phyloP scores from a whole-genome alignment of 2,329 filamentous ascomycete genomes.

The Exserohilum turcica region DNA sequence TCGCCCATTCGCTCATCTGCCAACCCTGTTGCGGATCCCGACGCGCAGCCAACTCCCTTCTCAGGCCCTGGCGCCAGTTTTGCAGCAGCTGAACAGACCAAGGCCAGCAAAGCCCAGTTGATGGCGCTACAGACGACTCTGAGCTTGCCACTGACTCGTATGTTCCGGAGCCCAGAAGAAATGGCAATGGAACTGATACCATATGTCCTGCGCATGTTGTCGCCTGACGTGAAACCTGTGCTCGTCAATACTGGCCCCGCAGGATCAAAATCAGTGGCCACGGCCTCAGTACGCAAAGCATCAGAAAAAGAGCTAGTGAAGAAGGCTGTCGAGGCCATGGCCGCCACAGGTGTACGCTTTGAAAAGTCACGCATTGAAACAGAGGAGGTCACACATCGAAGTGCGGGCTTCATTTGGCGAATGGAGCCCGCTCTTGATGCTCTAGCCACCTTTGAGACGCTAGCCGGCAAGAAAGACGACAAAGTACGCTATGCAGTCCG shows the following conservation, averaged over 20 bases:
- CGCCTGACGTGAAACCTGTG: conserved; percentile 89
- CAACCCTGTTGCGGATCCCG: conserved; percentile 51
- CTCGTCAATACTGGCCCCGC: conserved; percentile 68
- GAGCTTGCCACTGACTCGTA: conserved; percentile 71
- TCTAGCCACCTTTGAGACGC: conserved; percentile 75
- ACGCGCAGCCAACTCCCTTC: conserved; percentile 67
- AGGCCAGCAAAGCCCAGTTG: conserved; percentile 75
- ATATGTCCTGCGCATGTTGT: conserved; percentile 80
- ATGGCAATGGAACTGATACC: conserved; percentile 84
- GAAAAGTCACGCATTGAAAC: conserved; percentile 80
- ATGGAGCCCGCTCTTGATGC: conserved; percentile 93
- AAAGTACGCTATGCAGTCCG: conserved; percentile 90
- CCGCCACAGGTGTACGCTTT: conserved; percentile 79
- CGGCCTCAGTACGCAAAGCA: conserved; percentile 86
- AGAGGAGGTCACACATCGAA: conserved; percentile 56
- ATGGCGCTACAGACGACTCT: conserved; percentile 74
- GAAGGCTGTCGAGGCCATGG: conserved; percentile 79
- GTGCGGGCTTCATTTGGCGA: conserved; percentile 79
- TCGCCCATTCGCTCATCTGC: conserved; percentile 57
- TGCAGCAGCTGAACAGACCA: conserved; percentile 77
- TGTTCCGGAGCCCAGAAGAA: conserved; percentile 78
- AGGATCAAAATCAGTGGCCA: conserved; percentile 54
- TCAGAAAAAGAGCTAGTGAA: conserved; percentile 80
- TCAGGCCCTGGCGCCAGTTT: conserved; percentile 82
- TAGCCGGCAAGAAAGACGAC: conserved; percentile 61